These are phyloP conservation scores for Calonectria crousiana DNA, from an alignment of 2,329 filamentous ascomycete species.

Conservation along the genomic window DNA sequence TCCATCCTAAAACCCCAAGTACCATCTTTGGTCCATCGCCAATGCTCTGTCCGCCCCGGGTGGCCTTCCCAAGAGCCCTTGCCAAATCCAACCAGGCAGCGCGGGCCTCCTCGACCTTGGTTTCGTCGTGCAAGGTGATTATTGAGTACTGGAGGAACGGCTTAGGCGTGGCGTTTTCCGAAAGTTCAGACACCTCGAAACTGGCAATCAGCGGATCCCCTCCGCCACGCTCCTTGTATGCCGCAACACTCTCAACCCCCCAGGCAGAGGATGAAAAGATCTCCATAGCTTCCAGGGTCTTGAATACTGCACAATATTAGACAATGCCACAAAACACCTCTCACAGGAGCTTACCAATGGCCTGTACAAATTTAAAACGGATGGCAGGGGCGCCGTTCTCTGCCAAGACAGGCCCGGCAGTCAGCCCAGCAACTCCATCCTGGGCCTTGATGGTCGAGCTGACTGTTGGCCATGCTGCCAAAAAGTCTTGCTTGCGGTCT, in stretches of 20 bases:
- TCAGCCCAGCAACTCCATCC: slow-evolving; percentile 18
- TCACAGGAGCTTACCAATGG: slow-evolving; percentile 2
- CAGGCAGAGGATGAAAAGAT: slow-evolving; percentile 13
- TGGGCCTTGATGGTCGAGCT: slow-evolving; percentile 22
- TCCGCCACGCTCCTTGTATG: not conserved
- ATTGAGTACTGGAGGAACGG: slow-evolving; percentile 21
- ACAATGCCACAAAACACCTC: too few species aligned
- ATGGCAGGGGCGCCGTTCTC: slow-evolving; percentile 14
- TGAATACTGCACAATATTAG: slow-evolving; percentile 11
- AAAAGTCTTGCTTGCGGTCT: slow-evolving; percentile 23
- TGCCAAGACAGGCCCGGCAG: slow-evolving; percentile 15
- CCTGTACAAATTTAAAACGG: slow-evolving; percentile 26
- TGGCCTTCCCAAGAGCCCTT: slow-evolving; percentile 11
- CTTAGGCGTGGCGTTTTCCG: not conserved
- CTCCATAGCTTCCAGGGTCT: slow-evolving; percentile 15
- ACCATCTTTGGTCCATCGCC: slow-evolving; percentile 10
- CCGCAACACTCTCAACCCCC: slow-evolving; percentile 4
- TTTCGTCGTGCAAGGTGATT: not conserved
- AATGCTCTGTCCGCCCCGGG: slow-evolving; percentile 13
- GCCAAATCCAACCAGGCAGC: slow-evolving; percentile 18
- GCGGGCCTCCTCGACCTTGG: not conserved
- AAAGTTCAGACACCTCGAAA: slow-evolving; percentile 16
- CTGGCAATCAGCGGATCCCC: not conserved
- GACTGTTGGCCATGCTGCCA: slow-evolving; percentile 23
- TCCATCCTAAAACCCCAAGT: slow-evolving; percentile 22